Evolutionary conservation across 1,284 basidiomycete species (phyloP), one percentile per base, ranked within the genome.

Genomic region (Ganoderma boninense): DNA sequence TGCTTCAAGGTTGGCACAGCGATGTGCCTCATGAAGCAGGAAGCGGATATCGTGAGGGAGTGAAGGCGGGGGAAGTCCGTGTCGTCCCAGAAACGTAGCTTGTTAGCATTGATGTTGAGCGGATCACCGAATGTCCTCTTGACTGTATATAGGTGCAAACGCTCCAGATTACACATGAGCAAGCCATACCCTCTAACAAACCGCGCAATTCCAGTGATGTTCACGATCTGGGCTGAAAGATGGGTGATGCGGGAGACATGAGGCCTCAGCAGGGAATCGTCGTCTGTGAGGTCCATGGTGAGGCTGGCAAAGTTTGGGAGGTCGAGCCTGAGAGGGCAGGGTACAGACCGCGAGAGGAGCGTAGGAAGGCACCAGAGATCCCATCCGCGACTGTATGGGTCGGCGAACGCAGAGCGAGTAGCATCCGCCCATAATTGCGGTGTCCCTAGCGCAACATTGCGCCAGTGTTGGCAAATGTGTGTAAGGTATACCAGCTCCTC

Each of bases 381-480:
- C 38, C 38, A 10, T 38, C 29, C 29, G 4, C 29, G 29, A 32
- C 29, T 49, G 46, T 26, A 54, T 29, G 10, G 0, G 13, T 14
- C 4, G 11, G 52, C 11, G 29, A 56, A 56, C 14, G 29, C 29
- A 29, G 16, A 32, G 7, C 14, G 16, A 20, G 7, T 29, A 6
- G 54, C 54, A 4, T 35, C 29, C 4, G 54, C 54, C 68, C 68
- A 69, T 46, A 66, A 49, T n/a, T 69, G 54, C 20, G 68, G 68
- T 65, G 62, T 69, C n/a, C n/a, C 43, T 1, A 57, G 26, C 8
- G 65, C 11, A 16, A 66, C 13, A 6, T 38, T 10, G 52, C 68
- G 68, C 68, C 68, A 69, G 18, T 29, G 54, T 8, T 54, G 68
- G 44, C 68, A 69, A 40, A 69, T 61, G 38, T 69, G 68, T 1